Evolutionary conservation across 352 stramenopile genomes (phyloP).

Genomic region (Elongisporangium undulatum): DNA sequence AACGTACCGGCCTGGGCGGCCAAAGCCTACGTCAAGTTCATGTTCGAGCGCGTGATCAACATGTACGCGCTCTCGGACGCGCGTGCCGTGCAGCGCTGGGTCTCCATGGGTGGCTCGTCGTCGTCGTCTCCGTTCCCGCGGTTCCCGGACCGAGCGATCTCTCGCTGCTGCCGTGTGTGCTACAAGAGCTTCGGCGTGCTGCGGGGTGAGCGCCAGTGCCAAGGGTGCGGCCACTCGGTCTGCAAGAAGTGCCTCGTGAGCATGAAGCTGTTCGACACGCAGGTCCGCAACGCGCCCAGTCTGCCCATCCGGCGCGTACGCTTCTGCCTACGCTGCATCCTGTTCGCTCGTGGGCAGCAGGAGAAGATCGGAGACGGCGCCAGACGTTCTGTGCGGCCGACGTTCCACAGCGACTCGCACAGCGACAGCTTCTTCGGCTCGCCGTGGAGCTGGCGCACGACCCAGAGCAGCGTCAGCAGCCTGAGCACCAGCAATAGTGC

Average conservation of each 20-base stretch:
- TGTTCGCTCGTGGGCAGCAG: slow-evolving; percentile 6
- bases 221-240: slow-evolving; percentile 11
- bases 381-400: background rate
- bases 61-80: slow-evolving; percentile 23
- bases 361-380: background rate
- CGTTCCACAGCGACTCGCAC: background rate
- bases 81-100: slow-evolving; percentile 12
- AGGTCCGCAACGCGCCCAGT: background rate
- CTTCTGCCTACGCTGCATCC: slow-evolving; percentile 17
- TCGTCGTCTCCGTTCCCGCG: background rate
- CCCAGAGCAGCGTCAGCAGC: background rate
- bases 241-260: slow-evolving; percentile 16
- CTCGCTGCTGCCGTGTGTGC: background rate
- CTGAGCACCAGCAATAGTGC: background rate
- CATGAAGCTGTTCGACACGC: slow-evolving; percentile 12
- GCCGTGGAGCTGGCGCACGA: no score
- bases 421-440: background rate
- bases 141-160: slow-evolving; percentile 2
- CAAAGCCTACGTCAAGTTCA: slow-evolving; percentile 21
- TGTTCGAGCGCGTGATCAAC: slow-evolving; percentile 19
- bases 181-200: slow-evolving; percentile 21
- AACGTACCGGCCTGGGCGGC: slow-evolving; percentile 9
- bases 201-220: slow-evolving; percentile 7
- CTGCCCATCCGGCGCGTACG: slow-evolving; percentile 2
- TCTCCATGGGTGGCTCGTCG: background rate